Conservation (phyloP, 768 basidiomycete genomes). For the Lyophyllum semitale region DNA sequence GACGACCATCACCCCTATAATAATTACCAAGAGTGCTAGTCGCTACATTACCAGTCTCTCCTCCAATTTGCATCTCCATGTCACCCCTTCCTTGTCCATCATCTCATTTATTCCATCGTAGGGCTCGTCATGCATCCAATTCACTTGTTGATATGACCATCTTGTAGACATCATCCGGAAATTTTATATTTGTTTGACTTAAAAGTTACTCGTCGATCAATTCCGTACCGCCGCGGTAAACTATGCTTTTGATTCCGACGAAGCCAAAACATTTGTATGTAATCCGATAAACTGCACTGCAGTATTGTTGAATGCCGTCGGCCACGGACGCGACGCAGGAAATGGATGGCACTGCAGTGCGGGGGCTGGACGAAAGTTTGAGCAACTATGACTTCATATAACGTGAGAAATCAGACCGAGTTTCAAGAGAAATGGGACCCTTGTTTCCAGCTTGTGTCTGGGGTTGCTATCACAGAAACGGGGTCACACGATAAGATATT, state of each 20-base stretch:
- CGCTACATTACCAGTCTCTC: conserved; percentile 28
- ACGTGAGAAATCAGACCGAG: conserved; percentile 39
- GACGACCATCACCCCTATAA: conserved; percentile 53
- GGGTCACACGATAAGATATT: conserved; percentile 12
- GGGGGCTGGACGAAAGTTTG: conserved; percentile 39
- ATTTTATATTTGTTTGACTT: not conserved
- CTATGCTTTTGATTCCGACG: conserved; percentile 9
- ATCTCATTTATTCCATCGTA: conserved; percentile 5
- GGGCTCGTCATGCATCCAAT: conserved; percentile 13
- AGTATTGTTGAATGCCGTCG: conserved; percentile 70
- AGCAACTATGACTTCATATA: not conserved
- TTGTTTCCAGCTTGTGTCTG: conserved; percentile 46
- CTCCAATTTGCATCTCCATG: conserved; percentile 24
- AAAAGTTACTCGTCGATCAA: conserved; percentile 4
- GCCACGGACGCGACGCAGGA: conserved; percentile 48
- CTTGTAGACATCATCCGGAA: conserved; percentile 7
- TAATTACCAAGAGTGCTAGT: conserved; percentile 69
- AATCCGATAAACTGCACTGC: conserved; percentile 52
- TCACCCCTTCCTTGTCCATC: conserved; percentile 14
- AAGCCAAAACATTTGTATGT: conserved; percentile 6
- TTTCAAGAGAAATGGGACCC: conserved; percentile 53
- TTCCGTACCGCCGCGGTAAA: conserved; percentile 1
- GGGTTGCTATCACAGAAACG: conserved; percentile 46
- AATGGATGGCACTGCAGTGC: conserved; percentile 48
- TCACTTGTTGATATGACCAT: conserved; percentile 12